These are phyloP conservation scores for Camelina neglecta DNA, from an alignment of 345 rosid species.

Conservation along the genomic window DNA sequence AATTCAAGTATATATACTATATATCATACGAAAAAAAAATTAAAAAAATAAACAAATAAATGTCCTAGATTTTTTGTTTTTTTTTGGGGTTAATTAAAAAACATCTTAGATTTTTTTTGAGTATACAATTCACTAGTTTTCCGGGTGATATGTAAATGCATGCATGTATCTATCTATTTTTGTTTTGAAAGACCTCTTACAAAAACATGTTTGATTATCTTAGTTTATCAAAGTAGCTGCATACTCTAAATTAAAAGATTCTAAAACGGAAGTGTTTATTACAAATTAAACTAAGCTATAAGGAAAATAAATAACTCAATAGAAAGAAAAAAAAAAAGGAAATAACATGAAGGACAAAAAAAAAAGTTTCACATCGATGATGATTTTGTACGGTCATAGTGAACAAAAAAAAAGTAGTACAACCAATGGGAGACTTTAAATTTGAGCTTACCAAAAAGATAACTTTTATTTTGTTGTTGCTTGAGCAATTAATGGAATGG, in stretches of 20 bases:
- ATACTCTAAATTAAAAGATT: neutral
- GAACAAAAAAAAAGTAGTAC: neutral
- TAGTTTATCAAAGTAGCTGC: neutral
- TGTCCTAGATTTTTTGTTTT: neutral
- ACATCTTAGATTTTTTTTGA: too few species aligned
- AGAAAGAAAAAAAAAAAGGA: neutral
- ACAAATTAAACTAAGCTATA: neutral
- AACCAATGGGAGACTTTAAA: conserved; percentile 41
- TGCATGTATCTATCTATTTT: too few species aligned
- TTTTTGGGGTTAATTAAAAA: neutral
- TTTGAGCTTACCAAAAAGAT: conserved; percentile 41
- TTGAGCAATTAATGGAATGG: conserved; percentile 25
- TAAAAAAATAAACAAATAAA: neutral
- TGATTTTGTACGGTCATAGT: conserved; percentile 6
- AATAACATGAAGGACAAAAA: conserved; percentile 2
- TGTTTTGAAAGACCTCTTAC: too few species aligned
- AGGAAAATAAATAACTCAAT: neutral
- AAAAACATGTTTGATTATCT: too few species aligned
- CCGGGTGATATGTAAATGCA: too few species aligned
- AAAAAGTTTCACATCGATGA: conserved; percentile 14
- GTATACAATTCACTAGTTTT: too few species aligned
- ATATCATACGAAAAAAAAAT: neutral
- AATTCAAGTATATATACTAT: neutral
- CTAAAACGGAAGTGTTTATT: neutral
- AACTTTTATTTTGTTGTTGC: neutral